Conservation (phyloP, 2,329 filamentous ascomycete genomes). For the Raffaelea albimanens region DNA sequence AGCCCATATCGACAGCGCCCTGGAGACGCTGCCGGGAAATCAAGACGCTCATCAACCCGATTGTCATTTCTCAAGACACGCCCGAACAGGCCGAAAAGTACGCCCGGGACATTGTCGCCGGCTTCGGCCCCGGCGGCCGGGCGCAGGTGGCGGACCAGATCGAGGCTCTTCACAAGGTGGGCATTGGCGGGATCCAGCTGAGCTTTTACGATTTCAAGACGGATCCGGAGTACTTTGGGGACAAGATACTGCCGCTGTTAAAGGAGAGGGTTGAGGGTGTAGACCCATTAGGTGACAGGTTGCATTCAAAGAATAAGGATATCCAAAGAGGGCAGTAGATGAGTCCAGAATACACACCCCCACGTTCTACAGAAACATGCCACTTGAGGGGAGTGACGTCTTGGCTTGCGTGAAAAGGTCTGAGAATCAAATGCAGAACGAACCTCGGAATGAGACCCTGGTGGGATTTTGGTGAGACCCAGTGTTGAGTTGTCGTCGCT, state of each 20-base stretch:
- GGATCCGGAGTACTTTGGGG: slow-evolving; percentile 14
- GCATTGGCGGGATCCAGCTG: slow-evolving; percentile 16
- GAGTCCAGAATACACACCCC: too few relatives aligned
- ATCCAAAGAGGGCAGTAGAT: too few relatives aligned
- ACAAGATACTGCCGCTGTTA: slow-evolving; percentile 14
- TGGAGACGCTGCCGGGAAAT: slow-evolving; percentile 14
- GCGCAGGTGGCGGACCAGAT: slow-evolving; percentile 15
- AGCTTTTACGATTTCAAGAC: slow-evolving; percentile 14
- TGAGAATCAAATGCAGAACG: too few relatives aligned
- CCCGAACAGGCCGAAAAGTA: slow-evolving; percentile 15
- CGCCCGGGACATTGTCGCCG: slow-evolving; percentile 10
- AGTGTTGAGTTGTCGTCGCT: too few relatives aligned
- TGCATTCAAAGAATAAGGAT: too few relatives aligned
- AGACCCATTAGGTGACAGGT: too few relatives aligned
- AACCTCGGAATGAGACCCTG: too few relatives aligned
- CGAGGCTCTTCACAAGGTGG: slow-evolving; percentile 13
- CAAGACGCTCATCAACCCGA: slow-evolving; percentile 15
- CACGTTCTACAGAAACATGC: too few relatives aligned
- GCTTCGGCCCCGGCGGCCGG: slow-evolving; percentile 4
- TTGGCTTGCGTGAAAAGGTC: too few relatives aligned
- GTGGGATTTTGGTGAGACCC: too few relatives aligned
- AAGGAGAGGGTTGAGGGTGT: slow-evolving; percentile 7
- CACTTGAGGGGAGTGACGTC: too few relatives aligned
- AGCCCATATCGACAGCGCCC: slow-evolving; percentile 13
- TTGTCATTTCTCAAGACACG: slow-evolving; percentile 15